A percentile compares a stretch with the other conserved stretches of the same genome.
Evolutionary conservation across 1,284 basidiomycete species (phyloP).

Genomic region (Agroathelia rolfsii): DNA sequence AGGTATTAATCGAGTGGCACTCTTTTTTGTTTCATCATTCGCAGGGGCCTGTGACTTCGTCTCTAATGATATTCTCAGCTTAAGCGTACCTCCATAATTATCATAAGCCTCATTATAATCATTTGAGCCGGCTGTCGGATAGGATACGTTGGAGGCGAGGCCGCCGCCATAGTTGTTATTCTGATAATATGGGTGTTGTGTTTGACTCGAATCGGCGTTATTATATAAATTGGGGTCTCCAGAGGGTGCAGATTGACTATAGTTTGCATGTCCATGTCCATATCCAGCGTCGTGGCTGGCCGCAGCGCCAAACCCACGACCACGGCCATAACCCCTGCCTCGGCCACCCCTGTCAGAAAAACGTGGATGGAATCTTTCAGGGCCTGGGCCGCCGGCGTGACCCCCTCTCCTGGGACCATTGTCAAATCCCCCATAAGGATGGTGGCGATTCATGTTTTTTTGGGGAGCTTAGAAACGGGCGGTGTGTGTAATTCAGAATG

Average conservation of each 20-base stretch:
- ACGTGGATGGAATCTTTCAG: conserved; percentile 64
- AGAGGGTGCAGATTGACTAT: conserved; percentile 55
- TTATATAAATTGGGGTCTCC: conserved; percentile 51
- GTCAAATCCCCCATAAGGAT: conserved; percentile 62
- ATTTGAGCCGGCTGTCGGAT: conserved; percentile 28
- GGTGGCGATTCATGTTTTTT: conserved; percentile 72
- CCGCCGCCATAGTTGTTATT: conserved; percentile 41
- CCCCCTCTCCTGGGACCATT: conserved; percentile 50
- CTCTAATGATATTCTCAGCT: too few species aligned
- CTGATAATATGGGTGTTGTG: conserved; percentile 60
- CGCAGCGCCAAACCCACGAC: conserved; percentile 44
- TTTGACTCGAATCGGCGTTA: conserved; percentile 52
- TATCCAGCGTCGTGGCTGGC: conserved; percentile 41
- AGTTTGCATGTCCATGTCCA: conserved; percentile 38
- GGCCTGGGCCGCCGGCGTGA: conserved; percentile 51
- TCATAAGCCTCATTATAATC: conserved; percentile 46
- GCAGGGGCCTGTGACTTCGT: too few species aligned
- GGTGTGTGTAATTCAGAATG: too few species aligned
- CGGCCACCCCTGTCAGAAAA: conserved; percentile 54
- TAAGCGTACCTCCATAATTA: conserved; percentile 76
- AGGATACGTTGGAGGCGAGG: conserved; percentile 33
- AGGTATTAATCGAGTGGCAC: background rate
- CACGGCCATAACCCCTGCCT: conserved; percentile 56
- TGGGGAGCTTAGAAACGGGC: too few species aligned
- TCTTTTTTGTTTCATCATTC: too few species aligned